Evolutionary conservation across 2,329 filamentous ascomycete genomes (phyloP).

Genomic region (Sclerotinia glacialis): DNA sequence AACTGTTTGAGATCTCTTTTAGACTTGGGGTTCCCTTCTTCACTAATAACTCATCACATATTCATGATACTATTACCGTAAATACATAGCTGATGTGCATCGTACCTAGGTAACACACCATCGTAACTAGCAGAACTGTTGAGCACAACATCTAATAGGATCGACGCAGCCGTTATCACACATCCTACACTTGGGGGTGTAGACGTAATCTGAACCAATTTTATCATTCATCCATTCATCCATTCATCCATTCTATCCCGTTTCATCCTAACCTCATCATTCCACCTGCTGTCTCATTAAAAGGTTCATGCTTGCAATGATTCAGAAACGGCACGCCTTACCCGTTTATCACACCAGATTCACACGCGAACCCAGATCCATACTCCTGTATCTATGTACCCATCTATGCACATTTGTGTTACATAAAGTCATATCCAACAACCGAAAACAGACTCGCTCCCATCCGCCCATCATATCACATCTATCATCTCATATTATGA

Average conservation of each 20-base stretch:
- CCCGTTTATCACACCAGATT: neutral
- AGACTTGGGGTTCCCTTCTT: neutral
- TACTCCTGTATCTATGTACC: neutral
- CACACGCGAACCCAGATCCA: neutral
- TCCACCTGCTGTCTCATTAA: neutral
- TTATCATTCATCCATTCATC: neutral
- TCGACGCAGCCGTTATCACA: slow-evolving; percentile 4
- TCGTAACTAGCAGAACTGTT: neutral
- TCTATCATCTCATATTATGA: too few relatives aligned
- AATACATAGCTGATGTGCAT: neutral
- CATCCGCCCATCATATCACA: too few relatives aligned
- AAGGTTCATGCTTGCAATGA: neutral
- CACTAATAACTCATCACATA: neutral
- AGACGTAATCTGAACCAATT: neutral
- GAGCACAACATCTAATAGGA: neutral
- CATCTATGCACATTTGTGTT: neutral
- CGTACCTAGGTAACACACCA: neutral
- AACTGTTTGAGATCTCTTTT: slow-evolving; percentile 2
- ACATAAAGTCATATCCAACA: too few relatives aligned
- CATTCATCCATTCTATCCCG: neutral
- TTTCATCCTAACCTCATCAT: neutral
- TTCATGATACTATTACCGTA: neutral
- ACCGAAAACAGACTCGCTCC: too few relatives aligned
- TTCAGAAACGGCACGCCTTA: neutral
- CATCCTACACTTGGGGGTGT: neutral